A percentile compares a stretch with the other conserved stretches of the same genome.
Conservation (phyloP, 257 asterid genomes). For the Buddleja alternifolia region DNA sequence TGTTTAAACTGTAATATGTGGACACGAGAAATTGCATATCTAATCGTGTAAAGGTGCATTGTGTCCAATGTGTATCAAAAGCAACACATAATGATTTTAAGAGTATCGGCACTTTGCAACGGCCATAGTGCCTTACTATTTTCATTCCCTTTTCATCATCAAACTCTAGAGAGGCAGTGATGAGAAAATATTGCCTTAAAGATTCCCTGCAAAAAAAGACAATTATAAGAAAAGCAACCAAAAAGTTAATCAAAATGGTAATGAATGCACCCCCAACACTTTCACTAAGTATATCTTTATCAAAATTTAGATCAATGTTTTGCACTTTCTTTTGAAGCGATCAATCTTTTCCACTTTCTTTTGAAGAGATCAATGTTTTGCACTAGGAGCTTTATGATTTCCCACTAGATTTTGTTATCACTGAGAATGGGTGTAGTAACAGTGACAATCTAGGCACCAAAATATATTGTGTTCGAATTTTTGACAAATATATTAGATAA, state of each 20-base stretch:
- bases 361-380: slow-evolving; percentile 24
- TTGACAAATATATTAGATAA: no score
- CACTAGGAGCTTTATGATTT: slow-evolving; percentile 43
- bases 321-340: no score
- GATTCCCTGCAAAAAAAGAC: slow-evolving; percentile 25
- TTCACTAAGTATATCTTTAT: slow-evolving; percentile 33
- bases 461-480: background rate
- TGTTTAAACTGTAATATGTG: no score
- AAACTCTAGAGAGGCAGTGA: slow-evolving; percentile 42
- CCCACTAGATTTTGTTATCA: slow-evolving; percentile 14
- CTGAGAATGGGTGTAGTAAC: no score
- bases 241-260: slow-evolving; percentile 51
- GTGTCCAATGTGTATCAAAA: no score
- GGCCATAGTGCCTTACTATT: no score
- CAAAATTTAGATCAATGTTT: slow-evolving; percentile 29
- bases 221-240: slow-evolving; percentile 21
- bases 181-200: slow-evolving; percentile 23
- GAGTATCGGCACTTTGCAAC: no score
- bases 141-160: slow-evolving; percentile 46
- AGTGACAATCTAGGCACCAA: background rate
- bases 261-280: slow-evolving; percentile 44
- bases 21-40: no score
- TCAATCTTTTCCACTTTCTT: no score
- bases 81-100: no score
- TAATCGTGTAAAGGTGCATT: no score